These are phyloP conservation scores for Raffaelea arxii DNA, from an alignment of 2,329 filamentous ascomycete species.

Conservation along the genomic window DNA sequence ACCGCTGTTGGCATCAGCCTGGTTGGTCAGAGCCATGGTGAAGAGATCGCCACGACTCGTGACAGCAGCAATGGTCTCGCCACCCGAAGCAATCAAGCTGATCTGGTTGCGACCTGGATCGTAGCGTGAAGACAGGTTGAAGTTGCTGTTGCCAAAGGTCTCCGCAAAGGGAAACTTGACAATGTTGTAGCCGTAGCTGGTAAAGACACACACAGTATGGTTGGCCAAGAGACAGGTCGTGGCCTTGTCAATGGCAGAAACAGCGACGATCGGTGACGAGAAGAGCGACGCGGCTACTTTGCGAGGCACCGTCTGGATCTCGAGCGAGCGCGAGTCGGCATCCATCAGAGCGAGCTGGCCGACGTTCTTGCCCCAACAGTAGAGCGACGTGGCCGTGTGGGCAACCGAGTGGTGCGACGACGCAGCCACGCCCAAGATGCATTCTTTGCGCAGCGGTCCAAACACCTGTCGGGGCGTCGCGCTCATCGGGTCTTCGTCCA, in stretches of 20 bases:
- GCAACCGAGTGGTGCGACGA: slow-evolving; percentile 88
- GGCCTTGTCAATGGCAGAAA: slow-evolving; percentile 82
- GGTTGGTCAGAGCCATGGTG: slow-evolving; percentile 66
- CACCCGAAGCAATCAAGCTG: slow-evolving; percentile 68
- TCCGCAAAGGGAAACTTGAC: slow-evolving; percentile 70
- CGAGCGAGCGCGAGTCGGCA: slow-evolving; percentile 83
- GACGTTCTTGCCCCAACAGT: slow-evolving; percentile 90
- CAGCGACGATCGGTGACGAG: slow-evolving; percentile 60
- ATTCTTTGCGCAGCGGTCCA: slow-evolving; percentile 80
- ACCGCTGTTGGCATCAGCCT: slow-evolving; percentile 42
- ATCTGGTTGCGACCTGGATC: slow-evolving; percentile 56
- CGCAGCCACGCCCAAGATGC: slow-evolving; percentile 71
- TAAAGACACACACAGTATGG: slow-evolving; percentile 85
- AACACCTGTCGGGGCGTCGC: slow-evolving; percentile 79
- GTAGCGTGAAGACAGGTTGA: slow-evolving; percentile 55
- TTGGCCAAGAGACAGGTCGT: slow-evolving; percentile 80
- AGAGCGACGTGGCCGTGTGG: slow-evolving; percentile 71
- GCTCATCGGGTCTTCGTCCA: slow-evolving; percentile 78
- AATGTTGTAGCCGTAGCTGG: slow-evolving; percentile 91
- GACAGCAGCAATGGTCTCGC: slow-evolving; percentile 84
- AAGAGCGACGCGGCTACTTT: slow-evolving; percentile 83
- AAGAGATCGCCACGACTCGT: slow-evolving; percentile 81
- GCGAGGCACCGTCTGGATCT: slow-evolving; percentile 70
- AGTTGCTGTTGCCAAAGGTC: slow-evolving; percentile 51
- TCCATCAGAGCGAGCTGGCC: slow-evolving; percentile 92